A percentile compares a stretch with the other conserved stretches of the same genome.
Conservation (phyloP, 2,329 filamentous ascomycete species). For the Akanthomyces lecanii region DNA sequence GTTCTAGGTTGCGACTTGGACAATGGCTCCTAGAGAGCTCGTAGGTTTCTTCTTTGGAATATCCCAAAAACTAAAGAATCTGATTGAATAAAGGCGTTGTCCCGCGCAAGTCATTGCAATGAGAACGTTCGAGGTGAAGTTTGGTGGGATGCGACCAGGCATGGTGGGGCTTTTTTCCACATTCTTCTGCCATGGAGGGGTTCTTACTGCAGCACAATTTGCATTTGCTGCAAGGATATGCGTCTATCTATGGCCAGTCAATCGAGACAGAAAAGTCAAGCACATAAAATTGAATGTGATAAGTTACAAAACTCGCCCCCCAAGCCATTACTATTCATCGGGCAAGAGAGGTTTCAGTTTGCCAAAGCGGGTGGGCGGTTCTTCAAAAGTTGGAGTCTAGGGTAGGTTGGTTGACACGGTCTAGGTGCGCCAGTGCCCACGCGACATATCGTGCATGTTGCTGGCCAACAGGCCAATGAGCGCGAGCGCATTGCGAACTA, state of each 20-base stretch:
- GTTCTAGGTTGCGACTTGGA: neutral
- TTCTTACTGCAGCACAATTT: neutral
- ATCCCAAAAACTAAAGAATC: neutral
- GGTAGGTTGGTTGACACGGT: neutral
- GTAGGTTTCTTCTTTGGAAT: too few species aligned
- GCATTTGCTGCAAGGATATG: too few species aligned
- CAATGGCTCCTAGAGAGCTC: too few species aligned
- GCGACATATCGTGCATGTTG: neutral
- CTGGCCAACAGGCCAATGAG: neutral
- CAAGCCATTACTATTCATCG: too few species aligned
- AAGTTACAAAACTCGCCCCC: neutral
- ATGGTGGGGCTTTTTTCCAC: conserved; percentile 4
- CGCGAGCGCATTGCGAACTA: neutral
- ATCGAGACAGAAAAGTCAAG: too few species aligned
- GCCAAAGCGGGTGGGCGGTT: too few species aligned
- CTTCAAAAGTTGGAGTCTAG: neutral
- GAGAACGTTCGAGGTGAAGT: neutral
- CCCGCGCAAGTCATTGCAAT: neutral
- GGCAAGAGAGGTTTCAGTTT: too few species aligned
- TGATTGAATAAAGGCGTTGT: neutral
- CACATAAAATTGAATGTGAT: too few species aligned
- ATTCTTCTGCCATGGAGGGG: neutral
- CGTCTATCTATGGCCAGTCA: too few species aligned
- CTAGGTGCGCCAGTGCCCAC: neutral
- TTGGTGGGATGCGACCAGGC: conserved; percentile 8